Evolutionary conservation across 1,139 yeast species (phyloP), one percentile per base, ranked within the genome.

Genomic region (Geotrichum reessii): DNA sequence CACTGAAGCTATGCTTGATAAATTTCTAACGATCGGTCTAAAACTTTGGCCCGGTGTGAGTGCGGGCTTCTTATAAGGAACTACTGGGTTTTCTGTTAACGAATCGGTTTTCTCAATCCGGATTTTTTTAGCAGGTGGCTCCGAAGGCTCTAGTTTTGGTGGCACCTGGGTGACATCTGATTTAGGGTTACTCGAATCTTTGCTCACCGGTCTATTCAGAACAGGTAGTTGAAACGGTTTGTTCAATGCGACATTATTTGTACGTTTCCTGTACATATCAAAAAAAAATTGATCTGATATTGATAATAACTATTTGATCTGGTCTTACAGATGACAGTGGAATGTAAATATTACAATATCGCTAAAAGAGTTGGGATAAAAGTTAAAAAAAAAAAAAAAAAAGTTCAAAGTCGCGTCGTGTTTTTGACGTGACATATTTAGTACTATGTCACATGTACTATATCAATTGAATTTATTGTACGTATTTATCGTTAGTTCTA

Each of bases 141-240:
- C 50, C 27, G 21, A 42, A 11, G 22, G 3, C 5, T 42, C 48
- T 27, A 22, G 11, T 22, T 50, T 19, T n/a, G 44, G 3, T n/a
- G n/a, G 31, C 9, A 17, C 22, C 47, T 17, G 27, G 11, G 21
- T 19, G 31, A 31, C 33, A 42, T 17, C 42, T 17, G 25, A 25
- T 47, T 48, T 28, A 27, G 53, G 2, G 19, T 56, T 11, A 2
- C 28, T 14, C 1, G 21, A n/a, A 19, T 24, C 19, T 52, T 44
- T 50, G 22, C 53, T 49, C 11, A 24, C 14, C 9, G 55, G 57
- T 22, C 59, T 48, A 24, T 50, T 53, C 6, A 57, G 17, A 7
- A 53, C 49, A 48, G 55, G 50, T 8, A 55, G 56, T 28, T 57
- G 42, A 27, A 57, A 57, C 12, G 59, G 59, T 25, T 57, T 57